Evolutionary conservation across 2,329 filamentous ascomycete genomes (phyloP), one percentile per base, ranked within the genome.

Genomic region (Pleoardoris graminearum): DNA sequence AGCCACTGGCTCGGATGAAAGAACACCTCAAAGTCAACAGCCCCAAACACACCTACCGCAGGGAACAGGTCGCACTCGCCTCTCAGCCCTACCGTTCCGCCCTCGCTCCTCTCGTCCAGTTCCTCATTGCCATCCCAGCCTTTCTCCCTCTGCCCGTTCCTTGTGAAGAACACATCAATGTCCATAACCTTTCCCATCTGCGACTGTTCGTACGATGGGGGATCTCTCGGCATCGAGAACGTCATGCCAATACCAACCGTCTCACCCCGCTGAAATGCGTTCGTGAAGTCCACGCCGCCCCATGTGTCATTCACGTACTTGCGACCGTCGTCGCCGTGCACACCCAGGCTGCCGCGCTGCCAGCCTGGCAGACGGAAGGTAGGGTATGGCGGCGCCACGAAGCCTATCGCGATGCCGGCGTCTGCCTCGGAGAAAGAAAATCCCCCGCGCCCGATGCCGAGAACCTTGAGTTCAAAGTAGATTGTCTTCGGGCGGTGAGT

Each of bases 291-390:
- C 57, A 83, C 82, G 16, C 90, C 90, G 19, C 90, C 89, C 78
- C 82, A 88, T 7, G 80, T 79, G 69, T 93, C 87, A 67, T 91
- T 90, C 63, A 91, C 80, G 69, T 88, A 94, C 69, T 82, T 82
- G 62, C 87, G 81, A 0, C 90, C 90, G 70, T 93, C 90, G 69
- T 93, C 90, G 41, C 87, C 85, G 68, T 93, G 90, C n/a, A 93
- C 84, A 1, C 80, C 90, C 12, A 92, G 66, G 57, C 84, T 87
- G 16, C 83, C 89, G 29, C 89, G 82, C 67, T 94, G 87, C 90
- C 89, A 93, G 1, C 90, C 90, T 0, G 90, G 90, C 54, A 92
- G 80, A 7, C 90, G 82, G 76, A 90, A 93, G 0, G 81, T 79
- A 6, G 90, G 90, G 66, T 91, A 93, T 7, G 90, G 90, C 42